phyloP scores from a whole-genome alignment of 345 rosid genomes.

The Linum tenue region DNA sequence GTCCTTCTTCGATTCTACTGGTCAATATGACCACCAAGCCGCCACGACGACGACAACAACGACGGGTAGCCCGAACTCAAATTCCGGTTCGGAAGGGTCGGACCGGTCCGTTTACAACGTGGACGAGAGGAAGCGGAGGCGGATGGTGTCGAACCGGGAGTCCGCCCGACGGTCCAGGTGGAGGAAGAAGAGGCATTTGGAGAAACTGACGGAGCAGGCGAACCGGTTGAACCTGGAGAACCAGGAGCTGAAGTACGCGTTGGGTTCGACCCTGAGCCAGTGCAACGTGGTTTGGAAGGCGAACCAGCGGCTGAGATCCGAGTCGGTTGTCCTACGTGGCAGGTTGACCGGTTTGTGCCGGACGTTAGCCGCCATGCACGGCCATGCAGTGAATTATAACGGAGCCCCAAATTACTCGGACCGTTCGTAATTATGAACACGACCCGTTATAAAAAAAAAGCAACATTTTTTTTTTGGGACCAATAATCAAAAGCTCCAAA shows the following conservation, averaged over 20 bases:
- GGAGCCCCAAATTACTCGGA: not conserved
- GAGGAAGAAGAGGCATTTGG: conserved; percentile 69
- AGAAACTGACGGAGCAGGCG: conserved; percentile 41
- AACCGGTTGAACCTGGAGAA: conserved; percentile 40
- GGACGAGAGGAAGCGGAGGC: conserved; percentile 56
- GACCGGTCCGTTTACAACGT: conserved; percentile 18
- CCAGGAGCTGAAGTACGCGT: conserved; percentile 43
- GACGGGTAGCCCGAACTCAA: conserved; percentile 10
- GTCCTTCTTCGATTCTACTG: conserved; percentile 30
- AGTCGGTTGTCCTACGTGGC: conserved; percentile 35
- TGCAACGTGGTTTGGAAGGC: conserved; percentile 32
- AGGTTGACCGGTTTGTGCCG: conserved; percentile 41
- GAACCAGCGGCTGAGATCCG: conserved; percentile 47
- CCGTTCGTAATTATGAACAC: no score
- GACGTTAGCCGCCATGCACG: conserved; percentile 29
- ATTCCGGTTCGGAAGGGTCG: conserved; percentile 39
- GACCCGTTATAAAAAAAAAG: no score
- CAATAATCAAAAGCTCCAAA: no score
- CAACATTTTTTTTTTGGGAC: no score
- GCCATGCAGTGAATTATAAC: not conserved
- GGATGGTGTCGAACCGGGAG: conserved; percentile 78
- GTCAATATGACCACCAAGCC: no score
- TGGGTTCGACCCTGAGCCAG: conserved; percentile 29
- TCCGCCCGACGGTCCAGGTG: conserved; percentile 77
- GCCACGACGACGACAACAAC: not conserved